Evolutionary conservation across 345 rosid genomes (phyloP).

Genomic region (Gossypium australe): DNA sequence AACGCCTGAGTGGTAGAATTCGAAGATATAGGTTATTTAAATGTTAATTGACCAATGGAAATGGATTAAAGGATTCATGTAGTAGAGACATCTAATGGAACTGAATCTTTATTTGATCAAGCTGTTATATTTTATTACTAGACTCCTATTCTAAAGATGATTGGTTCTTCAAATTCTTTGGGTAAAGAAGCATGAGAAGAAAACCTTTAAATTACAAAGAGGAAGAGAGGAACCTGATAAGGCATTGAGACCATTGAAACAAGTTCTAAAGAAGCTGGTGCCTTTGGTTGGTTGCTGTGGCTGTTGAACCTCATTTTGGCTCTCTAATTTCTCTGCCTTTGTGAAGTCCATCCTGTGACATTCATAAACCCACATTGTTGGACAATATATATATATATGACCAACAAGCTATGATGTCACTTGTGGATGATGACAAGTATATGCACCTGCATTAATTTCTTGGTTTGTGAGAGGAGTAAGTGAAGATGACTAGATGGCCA

Average conservation of each 20-base stretch:
- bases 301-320: constrained; percentile 30
- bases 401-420: no score
- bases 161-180: not conserved
- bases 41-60: not conserved
- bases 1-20: constrained; percentile 36
- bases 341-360: constrained; percentile 13
- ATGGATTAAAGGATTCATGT: not conserved
- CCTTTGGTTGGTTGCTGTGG: constrained; percentile 29
- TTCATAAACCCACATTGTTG: not conserved
- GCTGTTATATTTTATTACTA: not conserved
- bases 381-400: not conserved
- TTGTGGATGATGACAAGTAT: constrained; percentile 2
- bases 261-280: constrained; percentile 53
- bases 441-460: not conserved
- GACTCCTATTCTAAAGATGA: not conserved
- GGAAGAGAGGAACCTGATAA: constrained; percentile 39
- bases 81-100: not conserved
- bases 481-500: constrained; percentile 44
- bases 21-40: not conserved
- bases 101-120: not conserved
- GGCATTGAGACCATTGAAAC: constrained; percentile 65
- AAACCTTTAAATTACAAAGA: not conserved
- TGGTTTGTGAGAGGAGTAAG: constrained; percentile 21
- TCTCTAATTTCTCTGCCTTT: constrained; percentile 27
- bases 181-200: not conserved